Conservation (phyloP, 805 yeast species). For the Kuraishia ogatae region DNA sequence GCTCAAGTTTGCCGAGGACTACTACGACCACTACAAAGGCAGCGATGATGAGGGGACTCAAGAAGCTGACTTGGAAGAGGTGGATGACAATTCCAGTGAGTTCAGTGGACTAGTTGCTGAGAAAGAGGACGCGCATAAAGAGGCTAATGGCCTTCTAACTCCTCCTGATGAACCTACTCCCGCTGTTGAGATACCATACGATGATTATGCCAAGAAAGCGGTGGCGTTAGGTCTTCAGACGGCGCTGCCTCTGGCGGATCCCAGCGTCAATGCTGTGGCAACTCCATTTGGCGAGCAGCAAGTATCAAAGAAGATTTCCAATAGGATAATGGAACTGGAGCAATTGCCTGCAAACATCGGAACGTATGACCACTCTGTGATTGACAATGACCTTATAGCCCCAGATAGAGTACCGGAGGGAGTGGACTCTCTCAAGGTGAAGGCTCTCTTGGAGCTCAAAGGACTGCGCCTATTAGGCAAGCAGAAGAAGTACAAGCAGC, state of each 20-base stretch:
- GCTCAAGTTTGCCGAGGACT: slow-evolving; percentile 21
- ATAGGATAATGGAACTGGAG: slow-evolving; percentile 54
- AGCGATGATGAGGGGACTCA: slow-evolving; percentile 1
- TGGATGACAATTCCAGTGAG: background rate
- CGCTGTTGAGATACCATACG: slow-evolving; percentile 11
- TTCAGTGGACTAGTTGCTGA: background rate
- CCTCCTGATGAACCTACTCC: background rate
- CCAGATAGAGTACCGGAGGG: slow-evolving; percentile 35
- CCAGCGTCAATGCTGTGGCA: slow-evolving; percentile 38
- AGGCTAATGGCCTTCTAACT: background rate
- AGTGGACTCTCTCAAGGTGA: slow-evolving; percentile 53
- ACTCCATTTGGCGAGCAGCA: slow-evolving; percentile 40
- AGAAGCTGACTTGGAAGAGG: slow-evolving; percentile 2
- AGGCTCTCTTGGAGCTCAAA: slow-evolving; percentile 63
- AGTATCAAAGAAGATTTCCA: slow-evolving; percentile 43
- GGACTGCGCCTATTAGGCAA: slow-evolving; percentile 54
- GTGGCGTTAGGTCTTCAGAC: slow-evolving; percentile 28
- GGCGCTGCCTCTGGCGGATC: slow-evolving; percentile 18
- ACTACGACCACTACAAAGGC: slow-evolving; percentile 4
- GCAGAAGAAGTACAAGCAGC: slow-evolving; percentile 64
- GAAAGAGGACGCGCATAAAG: background rate
- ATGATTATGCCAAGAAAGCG: slow-evolving; percentile 29
- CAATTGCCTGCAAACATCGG: slow-evolving; percentile 65
- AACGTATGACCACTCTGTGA: slow-evolving; percentile 31
- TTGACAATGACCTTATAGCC: slow-evolving; percentile 25